phyloP scores from a whole-genome alignment of 805 yeast genomes.

The Starmerella khaoyaiensis region DNA sequence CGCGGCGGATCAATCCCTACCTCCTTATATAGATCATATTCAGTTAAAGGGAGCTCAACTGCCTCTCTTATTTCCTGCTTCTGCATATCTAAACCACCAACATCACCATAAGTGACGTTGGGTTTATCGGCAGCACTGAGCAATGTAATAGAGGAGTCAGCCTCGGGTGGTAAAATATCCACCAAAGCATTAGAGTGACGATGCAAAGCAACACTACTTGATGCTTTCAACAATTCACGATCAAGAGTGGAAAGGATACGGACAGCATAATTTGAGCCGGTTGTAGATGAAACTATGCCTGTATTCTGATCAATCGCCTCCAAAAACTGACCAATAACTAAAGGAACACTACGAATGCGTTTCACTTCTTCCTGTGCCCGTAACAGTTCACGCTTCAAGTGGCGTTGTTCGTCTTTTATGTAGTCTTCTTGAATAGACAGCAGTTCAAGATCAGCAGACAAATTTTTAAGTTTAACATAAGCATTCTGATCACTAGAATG shows the following conservation, averaged over 20 bases:
- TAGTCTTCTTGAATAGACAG: slow-evolving; percentile 85
- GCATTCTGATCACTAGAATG: slow-evolving; percentile 46
- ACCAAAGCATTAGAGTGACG: slow-evolving; percentile 97
- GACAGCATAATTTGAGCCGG: slow-evolving; percentile 95
- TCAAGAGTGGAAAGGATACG: slow-evolving; percentile 89
- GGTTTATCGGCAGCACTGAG: slow-evolving; percentile 93
- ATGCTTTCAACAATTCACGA: slow-evolving; percentile 84
- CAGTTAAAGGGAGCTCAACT: slow-evolving; percentile 90
- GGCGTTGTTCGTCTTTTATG: slow-evolving; percentile 95
- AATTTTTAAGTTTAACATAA: slow-evolving; percentile 69
- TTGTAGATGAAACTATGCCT: slow-evolving; percentile 93
- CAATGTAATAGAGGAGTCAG: slow-evolving; percentile 90
- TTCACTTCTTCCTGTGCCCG: slow-evolving; percentile 98
- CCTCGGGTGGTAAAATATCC: slow-evolving; percentile 96
- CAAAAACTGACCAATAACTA: slow-evolving; percentile 94
- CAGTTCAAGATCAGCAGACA: slow-evolving; percentile 82
- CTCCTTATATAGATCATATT: slow-evolving; percentile 89
- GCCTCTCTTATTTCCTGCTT: slow-evolving; percentile 98
- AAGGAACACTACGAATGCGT: slow-evolving; percentile 91
- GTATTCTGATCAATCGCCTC: slow-evolving; percentile 95
- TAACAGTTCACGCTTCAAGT: slow-evolving; percentile 80
- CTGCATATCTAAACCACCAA: slow-evolving; percentile 98
- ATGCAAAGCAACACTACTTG: slow-evolving; percentile 91
- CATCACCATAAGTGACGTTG: slow-evolving; percentile 91
- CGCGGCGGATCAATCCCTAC: slow-evolving; percentile 99